phyloP scores from a whole-genome alignment of 495 filamentous ascomycete species.

The Hyphodiscus hymeniophilus region DNA sequence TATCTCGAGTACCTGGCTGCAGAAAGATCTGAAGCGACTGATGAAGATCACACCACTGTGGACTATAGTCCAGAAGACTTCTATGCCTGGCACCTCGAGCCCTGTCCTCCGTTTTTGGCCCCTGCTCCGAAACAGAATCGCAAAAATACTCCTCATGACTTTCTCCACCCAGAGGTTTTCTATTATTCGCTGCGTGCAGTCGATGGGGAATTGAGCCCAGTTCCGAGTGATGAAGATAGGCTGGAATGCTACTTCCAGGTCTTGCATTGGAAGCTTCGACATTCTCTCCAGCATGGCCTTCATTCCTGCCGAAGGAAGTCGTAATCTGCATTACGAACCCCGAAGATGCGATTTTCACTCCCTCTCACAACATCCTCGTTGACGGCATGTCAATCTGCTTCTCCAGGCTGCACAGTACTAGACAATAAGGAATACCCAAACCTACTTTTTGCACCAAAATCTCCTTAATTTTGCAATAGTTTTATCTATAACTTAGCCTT shows the following conservation, averaged over 20 bases:
- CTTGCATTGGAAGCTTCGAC: slow-evolving; percentile 4
- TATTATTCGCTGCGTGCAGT: slow-evolving; percentile 12
- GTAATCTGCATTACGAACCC: slow-evolving; percentile 9
- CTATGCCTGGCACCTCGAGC: slow-evolving; percentile 11
- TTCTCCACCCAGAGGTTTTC: slow-evolving; percentile 7
- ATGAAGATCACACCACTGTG: neutral
- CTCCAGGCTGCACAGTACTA: slow-evolving; percentile 6
- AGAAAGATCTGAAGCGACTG: slow-evolving; percentile 10
- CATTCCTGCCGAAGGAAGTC: slow-evolving; percentile 7
- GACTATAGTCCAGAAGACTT: slow-evolving; percentile 9
- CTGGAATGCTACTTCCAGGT: slow-evolving; percentile 3
- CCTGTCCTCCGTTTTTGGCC: slow-evolving; percentile 8
- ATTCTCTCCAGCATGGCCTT: slow-evolving; percentile 11
- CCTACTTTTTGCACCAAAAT: too few relatives aligned
- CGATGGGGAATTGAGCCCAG: slow-evolving; percentile 8
- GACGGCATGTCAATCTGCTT: slow-evolving; percentile 10
- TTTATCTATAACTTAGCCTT: too few relatives aligned
- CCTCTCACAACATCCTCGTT: slow-evolving; percentile 8
- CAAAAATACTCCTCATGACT: slow-evolving; percentile 12
- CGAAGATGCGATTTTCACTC: slow-evolving; percentile 10
- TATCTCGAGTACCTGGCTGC: slow-evolving; percentile 12
- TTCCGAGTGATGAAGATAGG: slow-evolving; percentile 6
- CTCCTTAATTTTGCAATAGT: too few relatives aligned
- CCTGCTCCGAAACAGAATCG: slow-evolving; percentile 7
- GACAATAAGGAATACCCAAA: slow-evolving; percentile 10